Conservation (phyloP, 768 basidiomycete species). For the Polyporus arcularius region DNA sequence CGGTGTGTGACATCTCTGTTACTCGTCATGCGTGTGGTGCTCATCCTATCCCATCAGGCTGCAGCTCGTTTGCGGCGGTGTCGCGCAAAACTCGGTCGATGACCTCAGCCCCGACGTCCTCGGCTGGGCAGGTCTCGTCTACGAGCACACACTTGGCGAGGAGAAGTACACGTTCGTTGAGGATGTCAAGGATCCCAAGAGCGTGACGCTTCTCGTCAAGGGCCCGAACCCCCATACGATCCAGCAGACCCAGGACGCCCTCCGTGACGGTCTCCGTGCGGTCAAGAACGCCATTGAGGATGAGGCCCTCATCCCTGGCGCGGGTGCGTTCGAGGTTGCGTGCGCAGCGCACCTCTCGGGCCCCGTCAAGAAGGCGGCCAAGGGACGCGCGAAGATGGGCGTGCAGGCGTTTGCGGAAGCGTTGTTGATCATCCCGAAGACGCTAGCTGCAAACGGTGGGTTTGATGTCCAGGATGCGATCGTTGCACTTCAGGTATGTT, state of each 20-base stretch:
- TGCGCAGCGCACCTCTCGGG: slow-evolving; percentile 84
- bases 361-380: slow-evolving; percentile 79
- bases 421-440: slow-evolving; percentile 92
- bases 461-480: slow-evolving; percentile 96
- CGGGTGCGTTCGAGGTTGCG: slow-evolving; percentile 95
- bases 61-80: slow-evolving; percentile 92
- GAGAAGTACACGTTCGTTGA: slow-evolving; percentile 99
- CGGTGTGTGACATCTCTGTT: slow-evolving; percentile 48
- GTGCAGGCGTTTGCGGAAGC: slow-evolving; percentile 98
- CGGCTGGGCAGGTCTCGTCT: slow-evolving; percentile 97
- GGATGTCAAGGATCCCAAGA: slow-evolving; percentile 93
- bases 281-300: slow-evolving; percentile 98
- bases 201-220: slow-evolving; percentile 95
- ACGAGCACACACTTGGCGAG: slow-evolving; percentile 98
- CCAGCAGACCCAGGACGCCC: slow-evolving; percentile 96
- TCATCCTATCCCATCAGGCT: slow-evolving; percentile 48
- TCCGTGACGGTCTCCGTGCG: slow-evolving; percentile 92
- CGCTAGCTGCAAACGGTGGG: slow-evolving; percentile 92
- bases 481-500: slow-evolving; percentile 78
- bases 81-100: slow-evolving; percentile 97
- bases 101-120: slow-evolving; percentile 89
- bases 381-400: slow-evolving; percentile 95
- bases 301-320: slow-evolving; percentile 86
- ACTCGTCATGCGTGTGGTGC: background rate
- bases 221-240: slow-evolving; percentile 97